Conservation (phyloP, 148 eudicot genomes). For the Nepenthes gracilis region DNA sequence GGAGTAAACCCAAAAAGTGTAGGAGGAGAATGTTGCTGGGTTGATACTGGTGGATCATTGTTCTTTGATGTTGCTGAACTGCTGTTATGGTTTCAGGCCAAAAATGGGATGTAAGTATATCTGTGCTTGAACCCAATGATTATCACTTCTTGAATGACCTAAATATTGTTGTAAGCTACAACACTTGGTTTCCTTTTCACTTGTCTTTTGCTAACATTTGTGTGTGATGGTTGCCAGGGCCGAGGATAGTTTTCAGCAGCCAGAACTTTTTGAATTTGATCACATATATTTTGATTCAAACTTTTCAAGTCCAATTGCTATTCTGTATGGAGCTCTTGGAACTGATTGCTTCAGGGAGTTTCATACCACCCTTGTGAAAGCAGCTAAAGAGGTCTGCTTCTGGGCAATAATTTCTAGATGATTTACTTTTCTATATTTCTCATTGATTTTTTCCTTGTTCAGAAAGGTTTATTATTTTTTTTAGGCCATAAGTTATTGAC, state of each 20-base stretch:
- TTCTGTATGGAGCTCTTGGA: constrained; percentile 94
- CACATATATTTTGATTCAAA: constrained; percentile 60
- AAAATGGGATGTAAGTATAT: constrained; percentile 45
- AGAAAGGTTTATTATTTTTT: background rate
- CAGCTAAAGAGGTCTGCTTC: constrained; percentile 64
- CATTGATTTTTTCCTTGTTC: background rate
- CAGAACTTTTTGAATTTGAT: constrained; percentile 85
- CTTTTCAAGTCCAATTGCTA: constrained; percentile 63
- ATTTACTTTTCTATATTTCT: background rate
- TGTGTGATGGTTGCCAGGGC: constrained; percentile 26
- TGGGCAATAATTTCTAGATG: background rate
- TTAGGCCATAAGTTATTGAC: no score
- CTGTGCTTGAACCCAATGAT: background rate
- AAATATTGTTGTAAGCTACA: background rate
- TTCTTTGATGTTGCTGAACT: constrained; percentile 61
- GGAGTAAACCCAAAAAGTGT: constrained; percentile 56
- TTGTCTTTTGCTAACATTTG: background rate
- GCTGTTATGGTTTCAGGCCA: constrained; percentile 43
- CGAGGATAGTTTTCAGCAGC: constrained; percentile 61
- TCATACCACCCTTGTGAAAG: constrained; percentile 54
- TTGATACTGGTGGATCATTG: constrained; percentile 68
- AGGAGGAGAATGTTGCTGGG: constrained; percentile 93
- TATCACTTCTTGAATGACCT: background rate
- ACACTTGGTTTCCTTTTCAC: background rate
- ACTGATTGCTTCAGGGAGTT: constrained; percentile 75